These are phyloP conservation scores for Hymenoscyphus fraxineus DNA, from an alignment of 2,329 filamentous ascomycete genomes.

Conservation along the genomic window DNA sequence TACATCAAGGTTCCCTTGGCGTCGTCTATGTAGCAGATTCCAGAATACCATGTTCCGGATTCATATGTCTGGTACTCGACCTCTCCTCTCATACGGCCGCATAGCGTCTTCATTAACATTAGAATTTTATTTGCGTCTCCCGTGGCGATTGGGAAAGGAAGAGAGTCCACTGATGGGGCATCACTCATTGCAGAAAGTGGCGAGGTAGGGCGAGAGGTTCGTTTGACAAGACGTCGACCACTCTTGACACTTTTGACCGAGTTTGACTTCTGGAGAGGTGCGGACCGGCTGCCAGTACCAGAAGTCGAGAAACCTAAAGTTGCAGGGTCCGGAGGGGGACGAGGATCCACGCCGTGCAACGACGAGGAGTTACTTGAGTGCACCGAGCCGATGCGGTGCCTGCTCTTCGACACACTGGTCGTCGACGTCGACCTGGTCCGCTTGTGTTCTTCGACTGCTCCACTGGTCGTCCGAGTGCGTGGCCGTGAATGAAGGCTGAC, in stretches of 20 bases:
- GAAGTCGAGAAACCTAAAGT: conserved; percentile 43
- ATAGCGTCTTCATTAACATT: conserved; percentile 71
- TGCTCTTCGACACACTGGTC: conserved; percentile 42
- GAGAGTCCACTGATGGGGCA: conserved; percentile 55
- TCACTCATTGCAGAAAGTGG: conserved; percentile 44
- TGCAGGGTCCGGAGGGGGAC: conserved; percentile 33
- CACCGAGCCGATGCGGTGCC: conserved; percentile 67
- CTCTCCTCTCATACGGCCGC: conserved; percentile 75
- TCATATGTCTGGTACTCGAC: conserved; percentile 66
- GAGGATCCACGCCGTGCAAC: conserved; percentile 45
- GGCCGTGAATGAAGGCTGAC: conserved; percentile 39
- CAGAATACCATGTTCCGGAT: conserved; percentile 61
- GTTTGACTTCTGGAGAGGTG: conserved; percentile 32
- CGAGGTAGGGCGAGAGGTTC: conserved; percentile 53
- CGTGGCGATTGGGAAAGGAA: conserved; percentile 57
- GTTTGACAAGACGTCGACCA: conserved; percentile 51
- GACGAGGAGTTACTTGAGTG: conserved; percentile 58
- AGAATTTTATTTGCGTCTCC: conserved; percentile 69
- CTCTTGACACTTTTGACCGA: conserved; percentile 39
- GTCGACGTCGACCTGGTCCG: conserved; percentile 36
- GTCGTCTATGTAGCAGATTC: conserved; percentile 76
- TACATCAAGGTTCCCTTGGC: conserved; percentile 72
- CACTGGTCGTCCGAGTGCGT: conserved; percentile 43
- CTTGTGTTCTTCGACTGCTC: conserved; percentile 38
- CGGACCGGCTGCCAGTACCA: conserved; percentile 33